Conservation (phyloP, 2,329 filamentous ascomycete genomes). For the Penicillium psychrosexuale region DNA sequence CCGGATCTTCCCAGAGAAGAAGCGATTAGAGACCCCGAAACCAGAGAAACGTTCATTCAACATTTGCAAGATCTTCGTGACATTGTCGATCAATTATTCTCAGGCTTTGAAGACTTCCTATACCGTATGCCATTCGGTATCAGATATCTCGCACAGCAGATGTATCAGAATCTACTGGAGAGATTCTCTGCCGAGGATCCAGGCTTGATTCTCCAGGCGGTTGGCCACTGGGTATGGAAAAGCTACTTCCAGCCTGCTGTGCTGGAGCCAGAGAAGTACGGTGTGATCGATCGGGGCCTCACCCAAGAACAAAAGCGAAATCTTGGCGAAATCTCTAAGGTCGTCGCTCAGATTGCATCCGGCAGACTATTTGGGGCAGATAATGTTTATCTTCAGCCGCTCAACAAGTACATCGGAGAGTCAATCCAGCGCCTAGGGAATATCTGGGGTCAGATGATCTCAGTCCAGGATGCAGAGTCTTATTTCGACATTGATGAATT, state of each 20-base stretch:
- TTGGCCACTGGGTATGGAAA: constrained; percentile 90
- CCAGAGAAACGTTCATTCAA: constrained; percentile 86
- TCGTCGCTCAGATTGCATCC: constrained; percentile 82
- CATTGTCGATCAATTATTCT: constrained; percentile 87
- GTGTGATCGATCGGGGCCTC: constrained; percentile 83
- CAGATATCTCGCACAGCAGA: constrained; percentile 81
- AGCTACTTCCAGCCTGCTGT: constrained; percentile 89
- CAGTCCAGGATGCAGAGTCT: constrained; percentile 78
- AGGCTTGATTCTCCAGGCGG: constrained; percentile 73
- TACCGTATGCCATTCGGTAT: constrained; percentile 91
- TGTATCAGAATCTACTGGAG: constrained; percentile 71
- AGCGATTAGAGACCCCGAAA: constrained; percentile 94
- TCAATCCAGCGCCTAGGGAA: constrained; percentile 75
- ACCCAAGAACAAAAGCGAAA: constrained; percentile 93
- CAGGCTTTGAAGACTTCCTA: constrained; percentile 74
- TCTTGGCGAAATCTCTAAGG: constrained; percentile 83
- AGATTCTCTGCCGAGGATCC: constrained; percentile 79
- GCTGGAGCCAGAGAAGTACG: constrained; percentile 84
- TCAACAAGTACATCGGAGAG: constrained; percentile 87
- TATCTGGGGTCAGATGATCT: constrained; percentile 74
- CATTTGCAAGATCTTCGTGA: constrained; percentile 91
- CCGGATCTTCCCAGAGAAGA: constrained; percentile 85
- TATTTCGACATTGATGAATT: constrained; percentile 99
- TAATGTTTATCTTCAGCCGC: constrained; percentile 90
- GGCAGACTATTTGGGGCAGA: constrained; percentile 89